Evolutionary conservation across 192 early-diverging fungal species (phyloP).

Genomic region (Coemansia asiatica): DNA sequence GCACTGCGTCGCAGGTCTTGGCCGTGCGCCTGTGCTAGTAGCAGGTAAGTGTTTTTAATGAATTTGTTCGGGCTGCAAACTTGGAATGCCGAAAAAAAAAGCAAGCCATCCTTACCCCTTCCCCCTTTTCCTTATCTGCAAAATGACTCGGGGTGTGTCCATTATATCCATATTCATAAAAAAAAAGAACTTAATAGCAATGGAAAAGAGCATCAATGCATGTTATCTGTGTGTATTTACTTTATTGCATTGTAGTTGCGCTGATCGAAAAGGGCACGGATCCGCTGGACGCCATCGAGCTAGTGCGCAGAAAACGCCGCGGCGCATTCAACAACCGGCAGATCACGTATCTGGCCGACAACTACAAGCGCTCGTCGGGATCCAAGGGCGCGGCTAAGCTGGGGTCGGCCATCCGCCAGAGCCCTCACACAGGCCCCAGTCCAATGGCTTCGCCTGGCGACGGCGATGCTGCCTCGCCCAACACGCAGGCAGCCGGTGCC

Average conservation of each 20-base stretch:
- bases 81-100: too few relatives aligned
- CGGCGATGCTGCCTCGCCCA: conserved; percentile 14
- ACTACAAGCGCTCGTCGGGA: conserved; percentile 46
- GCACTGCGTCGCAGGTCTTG: conserved; percentile 94
- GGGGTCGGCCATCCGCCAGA: conserved; percentile 21
- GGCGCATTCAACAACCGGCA: conserved; percentile 82
- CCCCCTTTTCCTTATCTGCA: neutral
- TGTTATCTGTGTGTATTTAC: too few relatives aligned
- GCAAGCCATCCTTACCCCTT: too few relatives aligned
- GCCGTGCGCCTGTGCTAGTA: conserved; percentile 90
- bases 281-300: conserved; percentile 72
- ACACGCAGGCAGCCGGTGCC: conserved; percentile 9
- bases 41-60: conserved; percentile 54
- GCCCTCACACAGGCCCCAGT: conserved; percentile 18
- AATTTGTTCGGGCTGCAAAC: too few relatives aligned
- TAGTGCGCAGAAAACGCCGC: conserved; percentile 69
- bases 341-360: conserved; percentile 62
- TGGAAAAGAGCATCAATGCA: too few relatives aligned
- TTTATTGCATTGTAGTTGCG: conserved; percentile 53
- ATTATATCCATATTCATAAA: too few relatives aligned
- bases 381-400: conserved; percentile 38
- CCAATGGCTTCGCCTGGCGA: conserved; percentile 11
- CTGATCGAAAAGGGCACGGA: conserved; percentile 78
- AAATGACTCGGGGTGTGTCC: too few relatives aligned
- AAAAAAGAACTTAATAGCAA: too few relatives aligned